phyloP scores from a whole-genome alignment of 257 asterid genomes.

The Solanum lycopersicoides region DNA sequence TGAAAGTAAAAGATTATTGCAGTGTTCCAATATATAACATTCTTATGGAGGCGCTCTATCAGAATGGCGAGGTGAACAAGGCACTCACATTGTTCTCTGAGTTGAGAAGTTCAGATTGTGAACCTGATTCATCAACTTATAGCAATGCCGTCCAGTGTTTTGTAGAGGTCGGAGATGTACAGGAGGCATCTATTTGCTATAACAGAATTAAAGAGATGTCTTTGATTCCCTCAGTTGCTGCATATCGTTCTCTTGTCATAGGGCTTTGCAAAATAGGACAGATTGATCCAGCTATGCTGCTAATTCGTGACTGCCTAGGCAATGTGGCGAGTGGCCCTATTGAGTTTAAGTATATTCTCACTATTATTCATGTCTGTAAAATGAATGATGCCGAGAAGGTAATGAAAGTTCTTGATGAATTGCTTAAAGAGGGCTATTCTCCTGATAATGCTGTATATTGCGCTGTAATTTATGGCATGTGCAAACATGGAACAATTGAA shows the following conservation, averaged over 20 bases:
- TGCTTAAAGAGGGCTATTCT: conserved; percentile 50
- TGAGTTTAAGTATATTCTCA: conserved; percentile 72
- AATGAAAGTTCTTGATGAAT: conserved; percentile 55
- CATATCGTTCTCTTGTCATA: conserved; percentile 56
- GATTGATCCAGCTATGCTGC: conserved; percentile 67
- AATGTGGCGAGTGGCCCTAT: conserved; percentile 52
- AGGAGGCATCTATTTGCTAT: conserved; percentile 66
- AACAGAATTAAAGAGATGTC: conserved; percentile 53
- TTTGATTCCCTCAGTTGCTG: conserved; percentile 46
- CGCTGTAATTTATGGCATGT: conserved; percentile 70
- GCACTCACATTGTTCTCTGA: conserved; percentile 59
- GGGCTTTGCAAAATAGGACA: conserved; percentile 60
- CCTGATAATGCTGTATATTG: conserved; percentile 33
- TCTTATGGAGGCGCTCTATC: conserved; percentile 59
- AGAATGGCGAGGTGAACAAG: conserved; percentile 44
- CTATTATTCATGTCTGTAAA: conserved; percentile 66
- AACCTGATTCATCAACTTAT: conserved; percentile 51
- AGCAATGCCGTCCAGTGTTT: conserved; percentile 53
- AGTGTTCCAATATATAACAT: conserved; percentile 48
- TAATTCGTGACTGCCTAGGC: conserved; percentile 75
- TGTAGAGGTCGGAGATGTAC: conserved; percentile 39
- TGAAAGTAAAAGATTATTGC: conserved; percentile 33
- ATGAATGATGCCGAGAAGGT: conserved; percentile 51
- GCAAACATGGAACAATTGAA: conserved; percentile 74
- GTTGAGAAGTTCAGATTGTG: conserved; percentile 26